Conservation (phyloP, 495 filamentous ascomycete genomes). For the Trichoderma gamsii region DNA sequence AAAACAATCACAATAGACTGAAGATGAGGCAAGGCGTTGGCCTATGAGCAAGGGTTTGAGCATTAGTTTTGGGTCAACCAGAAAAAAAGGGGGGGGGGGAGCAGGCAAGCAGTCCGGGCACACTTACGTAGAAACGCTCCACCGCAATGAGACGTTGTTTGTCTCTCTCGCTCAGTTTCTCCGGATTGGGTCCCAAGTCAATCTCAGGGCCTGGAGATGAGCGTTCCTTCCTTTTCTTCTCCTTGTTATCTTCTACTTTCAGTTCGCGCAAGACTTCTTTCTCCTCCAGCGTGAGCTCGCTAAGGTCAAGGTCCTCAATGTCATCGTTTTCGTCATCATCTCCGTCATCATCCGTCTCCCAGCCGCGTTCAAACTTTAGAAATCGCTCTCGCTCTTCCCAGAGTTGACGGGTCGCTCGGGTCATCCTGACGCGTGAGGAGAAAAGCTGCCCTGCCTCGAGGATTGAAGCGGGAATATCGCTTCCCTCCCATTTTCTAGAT, state of each 20-base stretch:
- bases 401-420: slow-evolving; percentile 80
- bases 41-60: slow-evolving; percentile 38
- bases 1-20: slow-evolving; percentile 94
- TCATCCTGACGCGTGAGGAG: slow-evolving; percentile 80
- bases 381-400: slow-evolving; percentile 92
- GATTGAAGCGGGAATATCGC: slow-evolving; percentile 86
- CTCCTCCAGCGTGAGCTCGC: slow-evolving; percentile 44
- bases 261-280: slow-evolving; percentile 28
- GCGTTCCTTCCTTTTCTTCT: slow-evolving; percentile 18
- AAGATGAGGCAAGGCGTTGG: slow-evolving; percentile 69
- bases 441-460: slow-evolving; percentile 94
- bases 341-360: slow-evolving; percentile 48
- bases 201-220: slow-evolving; percentile 26
- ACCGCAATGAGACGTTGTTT: slow-evolving; percentile 66
- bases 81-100: slow-evolving; percentile 14
- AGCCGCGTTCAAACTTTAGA: slow-evolving; percentile 85
- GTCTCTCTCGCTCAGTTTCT: slow-evolving; percentile 40
- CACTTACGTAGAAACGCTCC: slow-evolving; percentile 77
- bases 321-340: slow-evolving; percentile 38
- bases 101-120: background rate
- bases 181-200: slow-evolving; percentile 49
- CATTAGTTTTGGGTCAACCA: slow-evolving; percentile 16
- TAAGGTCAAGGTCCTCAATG: slow-evolving; percentile 43
- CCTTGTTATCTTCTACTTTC: slow-evolving; percentile 27
- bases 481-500: slow-evolving; percentile 79